Conservation (phyloP, 768 basidiomycete genomes). For the Psilocybe sp. region DNA sequence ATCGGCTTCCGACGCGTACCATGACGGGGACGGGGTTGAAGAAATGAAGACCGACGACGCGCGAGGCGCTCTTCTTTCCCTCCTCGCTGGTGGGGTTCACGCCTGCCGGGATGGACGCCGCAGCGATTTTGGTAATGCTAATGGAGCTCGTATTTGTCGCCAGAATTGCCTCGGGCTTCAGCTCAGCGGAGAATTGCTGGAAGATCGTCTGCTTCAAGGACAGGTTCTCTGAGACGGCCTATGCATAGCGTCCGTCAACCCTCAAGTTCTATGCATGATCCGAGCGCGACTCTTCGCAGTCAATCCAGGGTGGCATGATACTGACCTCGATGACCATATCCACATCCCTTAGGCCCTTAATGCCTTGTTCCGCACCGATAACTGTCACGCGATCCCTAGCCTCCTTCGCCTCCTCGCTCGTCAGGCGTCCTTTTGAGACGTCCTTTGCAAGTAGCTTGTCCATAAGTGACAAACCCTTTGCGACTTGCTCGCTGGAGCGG, state of each 20-base stretch:
- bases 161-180: slow-evolving; percentile 74
- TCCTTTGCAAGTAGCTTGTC: slow-evolving; percentile 89
- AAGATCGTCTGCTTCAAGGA: slow-evolving; percentile 80
- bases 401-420: slow-evolving; percentile 66
- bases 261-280: background rate
- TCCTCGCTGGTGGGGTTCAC: slow-evolving; percentile 55
- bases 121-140: slow-evolving; percentile 91
- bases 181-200: slow-evolving; percentile 57
- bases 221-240: slow-evolving; percentile 89
- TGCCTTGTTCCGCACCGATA: slow-evolving; percentile 44
- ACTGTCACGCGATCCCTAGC: slow-evolving; percentile 64
- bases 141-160: slow-evolving; percentile 95
- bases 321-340: slow-evolving; percentile 89
- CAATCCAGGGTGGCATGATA: background rate
- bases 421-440: slow-evolving; percentile 76
- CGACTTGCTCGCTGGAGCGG: slow-evolving; percentile 68
- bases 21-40: slow-evolving; percentile 98
- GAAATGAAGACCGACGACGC: slow-evolving; percentile 93
- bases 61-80: slow-evolving; percentile 61
- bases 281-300: background rate
- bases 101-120: slow-evolving; percentile 63
- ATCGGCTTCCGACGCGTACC: slow-evolving; percentile 42
- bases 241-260: background rate
- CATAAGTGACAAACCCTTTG: slow-evolving; percentile 68
- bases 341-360: slow-evolving; percentile 68